Base-by-base conservation (phyloP, 257 asterid genomes). In the Rubia yunnanensis region DNA sequence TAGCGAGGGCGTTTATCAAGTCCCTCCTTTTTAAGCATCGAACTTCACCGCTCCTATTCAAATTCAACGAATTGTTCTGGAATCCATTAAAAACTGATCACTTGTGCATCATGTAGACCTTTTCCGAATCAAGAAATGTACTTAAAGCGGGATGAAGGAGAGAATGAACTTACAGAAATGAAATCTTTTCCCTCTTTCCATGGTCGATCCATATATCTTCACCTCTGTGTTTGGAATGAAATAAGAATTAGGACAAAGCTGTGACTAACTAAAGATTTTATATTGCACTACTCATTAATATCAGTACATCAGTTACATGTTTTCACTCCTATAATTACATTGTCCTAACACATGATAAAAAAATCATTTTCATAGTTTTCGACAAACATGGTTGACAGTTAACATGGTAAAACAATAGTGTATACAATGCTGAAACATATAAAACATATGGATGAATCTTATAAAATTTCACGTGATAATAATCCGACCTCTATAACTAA, bases 21-120 rank as follows among this genome's bases (percentile, higher is more conserved):
- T 76, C 84, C 20, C 63, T 36, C 73, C 84, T 76, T 38, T 70
- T 76, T 52, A 79, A 34, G 68, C 84, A 76, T 13, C 81, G 81
- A 67, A 52, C 55, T 66, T 76, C 84, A 5, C 79, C 77, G 26
- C 27, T 41, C 53, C 79, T 73, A 41, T 36, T 32, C 15, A 50
- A 65, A 30, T 31, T n/a, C n/a, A 27, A 14, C 3, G 8, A 3
- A 24, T 24, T 24, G 17, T 44, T 44, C n/a, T 44, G 8, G 22
- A 14, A 44, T 39, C 48, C 48, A 39, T 39, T 39, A 39, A 39
- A n/a, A 39, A 39, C 48, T 39, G 4, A 39, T 39, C 0, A 39
- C 14, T 39, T 18, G 23, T 17, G 54, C 20, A 18, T 48, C 15
- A n/a, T n/a, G 9, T 0, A 20, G 26, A 50, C 11, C 27, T 22